Evolutionary conservation across 352 stramenopile species (phyloP), one percentile per base, ranked within the genome.

Genomic region (Plasmopara viticola): DNA sequence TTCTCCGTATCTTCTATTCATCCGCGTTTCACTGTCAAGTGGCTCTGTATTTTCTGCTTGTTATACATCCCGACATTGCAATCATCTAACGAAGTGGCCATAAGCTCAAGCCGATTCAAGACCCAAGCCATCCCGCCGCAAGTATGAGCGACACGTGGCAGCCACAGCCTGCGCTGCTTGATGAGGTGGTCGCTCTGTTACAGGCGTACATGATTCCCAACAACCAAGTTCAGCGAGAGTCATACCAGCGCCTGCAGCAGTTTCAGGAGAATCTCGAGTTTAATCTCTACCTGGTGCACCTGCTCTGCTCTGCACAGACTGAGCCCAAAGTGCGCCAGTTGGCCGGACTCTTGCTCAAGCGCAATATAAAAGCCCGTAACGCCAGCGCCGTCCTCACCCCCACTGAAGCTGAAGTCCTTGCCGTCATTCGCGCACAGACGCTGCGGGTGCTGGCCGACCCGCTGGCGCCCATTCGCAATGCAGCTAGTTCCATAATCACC

Each of bases 231-330:
- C 84, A 94, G 66, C 81, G 77, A 49, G 72, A 91, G 64, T 78
- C 68, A 40, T 94, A 92, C 66, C 52, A 83, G 69, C 78, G 78
- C 41, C 68, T 94, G 54, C 78, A 92, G 75, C 80, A 89, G 62
- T 90, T 90, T 68, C 78, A 91, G 64, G 71, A 90, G 58, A 85
- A 95, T 64, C 80, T 90, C 42, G 80, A 95, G 70, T 95, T 95
- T 62, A 90, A 92, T 44, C 67, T 93, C 29, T 95, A 95, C 62
- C 74, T 95, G 43, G 76, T 90, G 38, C 82, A 95, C 53, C 41
- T 95, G 50, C 76, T 95, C 43, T 92, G 77, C 65, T 68, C 70
- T 6, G 12, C 60, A 14, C 73, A 90, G 31, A 44, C 61, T 38
- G 73, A 92, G 42, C 58, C 64, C 18, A 79, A 78, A 48, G 74